Percentiles rank a stretch among this genome's conserved stretches.
Evolutionary conservation across 2,329 filamentous ascomycete genomes (phyloP).

Genomic region (Pseudogymnoascus sp.): DNA sequence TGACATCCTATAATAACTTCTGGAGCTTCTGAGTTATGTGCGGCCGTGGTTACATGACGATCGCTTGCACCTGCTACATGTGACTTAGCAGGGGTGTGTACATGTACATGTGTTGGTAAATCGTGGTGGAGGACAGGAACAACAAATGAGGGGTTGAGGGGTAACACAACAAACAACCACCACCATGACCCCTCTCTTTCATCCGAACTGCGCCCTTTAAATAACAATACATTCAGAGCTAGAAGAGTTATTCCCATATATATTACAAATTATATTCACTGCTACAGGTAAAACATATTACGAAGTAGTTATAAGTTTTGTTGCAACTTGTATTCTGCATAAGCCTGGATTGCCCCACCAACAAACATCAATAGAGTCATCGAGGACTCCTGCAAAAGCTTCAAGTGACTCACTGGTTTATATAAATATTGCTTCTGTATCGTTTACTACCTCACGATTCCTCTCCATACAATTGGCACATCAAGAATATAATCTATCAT

Average conservation of each 20-base stretch:
- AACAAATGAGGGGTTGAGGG: slow-evolving; percentile 8
- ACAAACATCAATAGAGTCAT: background rate
- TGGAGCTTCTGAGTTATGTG: background rate
- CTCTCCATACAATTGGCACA: background rate
- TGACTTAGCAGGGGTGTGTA: background rate
- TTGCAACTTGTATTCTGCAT: background rate
- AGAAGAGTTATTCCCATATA: background rate
- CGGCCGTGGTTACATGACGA: background rate
- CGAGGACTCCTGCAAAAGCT: background rate
- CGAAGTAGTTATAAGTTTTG: background rate
- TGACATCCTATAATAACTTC: background rate
- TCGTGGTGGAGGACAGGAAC: background rate
- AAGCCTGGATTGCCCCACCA: background rate
- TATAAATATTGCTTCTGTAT: background rate
- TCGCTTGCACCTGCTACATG: background rate
- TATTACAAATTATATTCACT: background rate
- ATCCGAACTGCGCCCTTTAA: background rate
- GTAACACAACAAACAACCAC: background rate
- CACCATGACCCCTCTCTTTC: background rate
- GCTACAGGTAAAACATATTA: background rate
- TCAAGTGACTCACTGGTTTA: background rate
- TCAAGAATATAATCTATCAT: background rate
- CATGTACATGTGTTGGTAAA: background rate
- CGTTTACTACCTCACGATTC: background rate
- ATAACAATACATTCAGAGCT: background rate